phyloP scores from a whole-genome alignment of 164 flowering plant species.

The Nymphaea colorata region DNA sequence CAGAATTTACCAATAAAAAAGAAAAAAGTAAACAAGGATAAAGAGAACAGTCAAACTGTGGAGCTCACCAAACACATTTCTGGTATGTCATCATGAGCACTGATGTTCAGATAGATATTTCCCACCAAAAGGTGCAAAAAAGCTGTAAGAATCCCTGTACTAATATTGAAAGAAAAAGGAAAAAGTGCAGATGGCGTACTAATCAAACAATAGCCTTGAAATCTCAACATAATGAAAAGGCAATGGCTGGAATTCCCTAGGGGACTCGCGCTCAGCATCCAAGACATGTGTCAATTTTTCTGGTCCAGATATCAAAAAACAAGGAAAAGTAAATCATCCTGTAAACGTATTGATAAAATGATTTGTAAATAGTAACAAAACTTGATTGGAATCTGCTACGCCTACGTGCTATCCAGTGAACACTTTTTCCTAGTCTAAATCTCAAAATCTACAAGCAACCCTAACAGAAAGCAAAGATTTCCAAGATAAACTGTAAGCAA shows the following conservation, averaged over 20 bases:
- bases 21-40: conserved; percentile 2
- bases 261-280: conserved; percentile 84
- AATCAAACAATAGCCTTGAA: conserved; percentile 76
- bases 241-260: conserved; percentile 54
- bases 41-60: not conserved
- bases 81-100: conserved; percentile 86
- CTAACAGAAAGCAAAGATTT: no score
- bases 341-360: not conserved
- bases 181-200: conserved; percentile 28
- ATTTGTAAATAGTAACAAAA: no score
- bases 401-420: no score
- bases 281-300: conserved; percentile 59
- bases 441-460: no score
- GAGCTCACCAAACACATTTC: conserved; percentile 75
- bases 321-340: not conserved
- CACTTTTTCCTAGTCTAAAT: no score
- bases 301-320: conserved; percentile 17
- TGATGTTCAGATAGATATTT: conserved; percentile 6
- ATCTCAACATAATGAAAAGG: conserved; percentile 94
- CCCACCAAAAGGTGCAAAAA: conserved; percentile 5
- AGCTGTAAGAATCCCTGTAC: conserved; percentile 2
- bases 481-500: no score
- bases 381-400: no score
- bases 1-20: not conserved
- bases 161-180: not conserved